Conservation (phyloP, 805 yeast species). For the Candida tibetensis region DNA sequence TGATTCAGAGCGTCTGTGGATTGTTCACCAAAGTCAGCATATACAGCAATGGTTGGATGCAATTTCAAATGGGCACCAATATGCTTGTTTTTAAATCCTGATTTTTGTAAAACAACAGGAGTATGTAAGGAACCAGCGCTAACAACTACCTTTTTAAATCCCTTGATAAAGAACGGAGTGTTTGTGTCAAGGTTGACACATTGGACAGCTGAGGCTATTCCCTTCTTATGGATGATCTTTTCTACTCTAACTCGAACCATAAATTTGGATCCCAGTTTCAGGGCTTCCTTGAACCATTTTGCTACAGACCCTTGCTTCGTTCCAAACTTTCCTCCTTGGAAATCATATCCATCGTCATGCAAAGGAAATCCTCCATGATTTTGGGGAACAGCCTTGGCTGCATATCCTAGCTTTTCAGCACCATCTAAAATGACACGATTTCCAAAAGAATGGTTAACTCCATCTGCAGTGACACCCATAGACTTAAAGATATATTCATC, state of each 20-base stretch:
- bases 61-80: constrained; percentile 20
- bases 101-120: constrained; percentile 19
- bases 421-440: constrained; percentile 17
- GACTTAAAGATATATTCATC: constrained; percentile 29
- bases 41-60: constrained; percentile 17
- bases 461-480: constrained; percentile 19
- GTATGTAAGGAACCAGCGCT: constrained; percentile 19
- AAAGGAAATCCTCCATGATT: constrained; percentile 15
- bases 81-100: constrained; percentile 21
- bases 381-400: constrained; percentile 16
- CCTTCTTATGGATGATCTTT: constrained; percentile 11
- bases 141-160: constrained; percentile 17
- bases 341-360: constrained; percentile 18
- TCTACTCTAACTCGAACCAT: constrained; percentile 21
- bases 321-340: constrained; percentile 20
- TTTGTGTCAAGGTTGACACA: constrained; percentile 14
- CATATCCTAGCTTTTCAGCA: constrained; percentile 17
- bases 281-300: constrained; percentile 19
- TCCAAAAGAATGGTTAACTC: constrained; percentile 15
- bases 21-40: constrained; percentile 13
- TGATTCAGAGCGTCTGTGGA: constrained; percentile 15
- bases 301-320: constrained; percentile 19
- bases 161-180: constrained; percentile 11
- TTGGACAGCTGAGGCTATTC: constrained; percentile 15
- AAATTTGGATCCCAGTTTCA: constrained; percentile 15